Base-by-base conservation (phyloP, 352 stramenopile genomes). In the Phytophthora ohioensis region DNA sequence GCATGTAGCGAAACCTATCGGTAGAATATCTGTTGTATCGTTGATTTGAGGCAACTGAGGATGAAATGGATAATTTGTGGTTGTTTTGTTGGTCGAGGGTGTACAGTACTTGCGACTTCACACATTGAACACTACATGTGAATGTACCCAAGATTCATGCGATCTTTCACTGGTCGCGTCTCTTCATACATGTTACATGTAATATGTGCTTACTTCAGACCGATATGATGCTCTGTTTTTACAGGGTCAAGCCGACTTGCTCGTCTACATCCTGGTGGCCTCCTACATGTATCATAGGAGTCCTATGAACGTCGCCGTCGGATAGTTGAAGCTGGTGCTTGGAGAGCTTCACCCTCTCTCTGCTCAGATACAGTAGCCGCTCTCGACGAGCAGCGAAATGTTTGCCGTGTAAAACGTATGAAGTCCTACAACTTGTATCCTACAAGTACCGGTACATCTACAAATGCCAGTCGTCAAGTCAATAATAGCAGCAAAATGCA, bases 81-180 rank as follows among this genome's bases (percentile, higher is more conserved):
- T 45, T 45, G 39, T 45, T 39, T 39, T 39, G 35, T 11, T 39
- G 35, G 35, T 39, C 35, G 35, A 39, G 4, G 35, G 35, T 27
- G 21, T 27, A 27, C 21, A 27, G 21, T 27, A 27, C 21, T 27
- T 27, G 21, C 21, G 21, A 27, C 21, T 27, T 27, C 21, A 27
- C 21, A 27, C 21, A 27, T 27, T 27, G 21, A 27, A 27, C 21
- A 27, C 21, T 27, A 27, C 21, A 27, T 27, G 21, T 27, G 21
- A 27, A 27, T 27, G 21, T 27, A 27, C 21, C 21, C 21, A 27
- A 27, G 38, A 43, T 4, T 21, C 39, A 7, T 58, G 21, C 27
- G 36, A n/a, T 59, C 48, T 58, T 67, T 67, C 47, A 48, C 45
- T 58, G 58, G 58, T 58, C 48, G 58, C 15, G 27, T 42, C 38